These are phyloP conservation scores for Myriosclerotinia curreyana DNA, from an alignment of 2,329 filamentous ascomycete species.

Conservation along the genomic window DNA sequence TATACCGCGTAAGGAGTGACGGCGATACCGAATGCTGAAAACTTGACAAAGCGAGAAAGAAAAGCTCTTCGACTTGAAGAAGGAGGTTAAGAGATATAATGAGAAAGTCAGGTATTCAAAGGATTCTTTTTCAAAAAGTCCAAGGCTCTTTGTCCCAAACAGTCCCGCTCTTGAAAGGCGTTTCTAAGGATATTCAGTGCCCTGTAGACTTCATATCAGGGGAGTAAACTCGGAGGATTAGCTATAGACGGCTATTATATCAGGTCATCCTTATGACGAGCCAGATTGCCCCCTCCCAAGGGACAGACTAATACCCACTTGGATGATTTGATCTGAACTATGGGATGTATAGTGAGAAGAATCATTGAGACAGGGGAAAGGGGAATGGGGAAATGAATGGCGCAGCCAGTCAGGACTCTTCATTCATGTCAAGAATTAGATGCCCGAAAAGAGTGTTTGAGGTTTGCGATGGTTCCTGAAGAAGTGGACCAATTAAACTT, in stretches of 20 bases:
- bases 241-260: background rate
- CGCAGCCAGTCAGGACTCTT: constrained; percentile 12
- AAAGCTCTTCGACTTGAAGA: constrained; percentile 9
- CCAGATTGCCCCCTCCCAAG: background rate
- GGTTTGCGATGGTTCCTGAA: constrained; percentile 13
- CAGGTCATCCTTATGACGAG: constrained; percentile 7
- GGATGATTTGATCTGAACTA: constrained; percentile 11
- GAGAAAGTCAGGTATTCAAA: constrained; percentile 3
- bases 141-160: constrained; percentile 13
- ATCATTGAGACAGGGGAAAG: constrained; percentile 7
- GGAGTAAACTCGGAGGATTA: constrained; percentile 5
- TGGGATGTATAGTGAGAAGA: constrained; percentile 1
- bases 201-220: constrained; percentile 11
- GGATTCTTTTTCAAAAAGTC: background rate
- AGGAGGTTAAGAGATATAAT: constrained; percentile 16
- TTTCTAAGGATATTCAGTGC: constrained; percentile 2
- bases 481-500: constrained; percentile 16
- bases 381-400: background rate
- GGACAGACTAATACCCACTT: constrained; percentile 8
- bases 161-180: background rate
- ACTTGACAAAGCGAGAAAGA: constrained; percentile 11
- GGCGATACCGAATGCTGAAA: constrained; percentile 18
- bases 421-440: constrained; percentile 7
- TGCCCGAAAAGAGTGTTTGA: constrained; percentile 14
- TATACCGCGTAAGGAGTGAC: constrained; percentile 40